phyloP scores from a whole-genome alignment of 345 rosid genomes.

The Eutrema heterophyllum region DNA sequence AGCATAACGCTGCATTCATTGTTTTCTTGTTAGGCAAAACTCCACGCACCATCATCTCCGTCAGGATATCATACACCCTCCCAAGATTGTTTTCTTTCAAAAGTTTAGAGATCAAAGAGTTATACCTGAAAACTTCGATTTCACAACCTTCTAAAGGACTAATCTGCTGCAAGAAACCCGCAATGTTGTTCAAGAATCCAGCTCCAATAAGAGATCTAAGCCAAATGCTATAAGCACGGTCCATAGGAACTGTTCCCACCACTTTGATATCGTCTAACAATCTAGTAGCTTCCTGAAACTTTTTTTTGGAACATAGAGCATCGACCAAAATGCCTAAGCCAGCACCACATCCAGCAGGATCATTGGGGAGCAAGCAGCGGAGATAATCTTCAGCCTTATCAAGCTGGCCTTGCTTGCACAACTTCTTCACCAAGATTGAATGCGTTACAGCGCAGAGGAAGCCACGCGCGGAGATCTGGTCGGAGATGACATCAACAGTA shows the following conservation, averaged over 20 bases:
- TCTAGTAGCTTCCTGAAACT: conserved; percentile 46
- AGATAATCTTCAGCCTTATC: conserved; percentile 56
- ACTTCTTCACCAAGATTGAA: conserved; percentile 52
- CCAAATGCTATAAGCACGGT: conserved; percentile 58
- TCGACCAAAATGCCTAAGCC: conserved; percentile 40
- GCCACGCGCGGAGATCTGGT: conserved; percentile 56
- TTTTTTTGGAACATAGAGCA: conserved; percentile 43
- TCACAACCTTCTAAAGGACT: conserved; percentile 46
- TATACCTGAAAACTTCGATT: conserved; percentile 54
- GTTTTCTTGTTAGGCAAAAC: conserved; percentile 55
- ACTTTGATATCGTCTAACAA: conserved; percentile 52
- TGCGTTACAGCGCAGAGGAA: conserved; percentile 43
- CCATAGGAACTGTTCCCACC: conserved; percentile 36
- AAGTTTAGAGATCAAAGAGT: conserved; percentile 49
- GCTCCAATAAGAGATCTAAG: conserved; percentile 43
- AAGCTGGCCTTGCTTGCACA: conserved; percentile 52
- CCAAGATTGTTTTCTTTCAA: conserved; percentile 49
- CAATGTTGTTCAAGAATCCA: conserved; percentile 45
- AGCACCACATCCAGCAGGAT: conserved; percentile 32
- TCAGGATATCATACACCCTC: conserved; percentile 59
- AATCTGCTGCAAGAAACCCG: conserved; percentile 51
- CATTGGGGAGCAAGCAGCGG: conserved; percentile 28
- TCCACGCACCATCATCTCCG: conserved; percentile 58
- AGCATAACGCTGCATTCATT: conserved; percentile 63
- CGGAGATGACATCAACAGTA: conserved; percentile 38